Evolutionary conservation across 371 early-diverging fungal species (phyloP).

Genomic region (Apophysomyces sp.): DNA sequence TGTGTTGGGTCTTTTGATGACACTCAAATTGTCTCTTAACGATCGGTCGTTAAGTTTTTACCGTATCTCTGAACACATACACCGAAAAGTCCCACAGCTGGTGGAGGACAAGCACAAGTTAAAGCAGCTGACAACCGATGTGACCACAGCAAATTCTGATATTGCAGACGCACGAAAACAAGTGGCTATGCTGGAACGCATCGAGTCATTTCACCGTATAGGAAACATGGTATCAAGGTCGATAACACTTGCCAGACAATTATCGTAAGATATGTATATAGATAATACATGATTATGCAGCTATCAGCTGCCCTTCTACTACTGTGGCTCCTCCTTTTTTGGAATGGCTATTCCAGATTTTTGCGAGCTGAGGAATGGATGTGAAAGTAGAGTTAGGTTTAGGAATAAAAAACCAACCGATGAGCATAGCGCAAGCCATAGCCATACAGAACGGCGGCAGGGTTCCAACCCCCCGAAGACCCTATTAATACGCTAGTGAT

Average conservation of each 20-base stretch:
- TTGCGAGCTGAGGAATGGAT: background rate
- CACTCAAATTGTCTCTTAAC: conserved; percentile 27
- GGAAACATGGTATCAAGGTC: conserved; percentile 31
- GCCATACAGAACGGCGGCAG: conserved; percentile 28
- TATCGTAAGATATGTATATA: background rate
- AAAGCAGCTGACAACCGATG: conserved; percentile 4
- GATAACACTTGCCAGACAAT: conserved; percentile 10
- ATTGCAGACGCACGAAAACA: conserved; percentile 32
- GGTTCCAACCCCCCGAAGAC: conserved; percentile 12
- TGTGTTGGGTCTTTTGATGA: conserved; percentile 3
- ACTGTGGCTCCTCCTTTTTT: no score
- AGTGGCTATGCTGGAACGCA: conserved; percentile 26
- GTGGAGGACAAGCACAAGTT: conserved; percentile 22
- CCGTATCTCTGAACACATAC: conserved; percentile 38
- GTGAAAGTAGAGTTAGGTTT: conserved; percentile 6
- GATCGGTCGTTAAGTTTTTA: conserved; percentile 35
- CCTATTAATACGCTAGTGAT: conserved; percentile 20
- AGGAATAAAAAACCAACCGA: conserved; percentile 21
- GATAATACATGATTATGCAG: background rate
- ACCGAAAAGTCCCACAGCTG: conserved; percentile 34
- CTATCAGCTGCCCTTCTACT: background rate
- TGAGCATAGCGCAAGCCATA: conserved; percentile 9
- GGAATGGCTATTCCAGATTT: background rate
- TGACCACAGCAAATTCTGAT: conserved; percentile 30
- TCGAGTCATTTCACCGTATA: conserved; percentile 32